phyloP scores from a whole-genome alignment of 257 asterid genomes.

The Gentiana straminea region DNA sequence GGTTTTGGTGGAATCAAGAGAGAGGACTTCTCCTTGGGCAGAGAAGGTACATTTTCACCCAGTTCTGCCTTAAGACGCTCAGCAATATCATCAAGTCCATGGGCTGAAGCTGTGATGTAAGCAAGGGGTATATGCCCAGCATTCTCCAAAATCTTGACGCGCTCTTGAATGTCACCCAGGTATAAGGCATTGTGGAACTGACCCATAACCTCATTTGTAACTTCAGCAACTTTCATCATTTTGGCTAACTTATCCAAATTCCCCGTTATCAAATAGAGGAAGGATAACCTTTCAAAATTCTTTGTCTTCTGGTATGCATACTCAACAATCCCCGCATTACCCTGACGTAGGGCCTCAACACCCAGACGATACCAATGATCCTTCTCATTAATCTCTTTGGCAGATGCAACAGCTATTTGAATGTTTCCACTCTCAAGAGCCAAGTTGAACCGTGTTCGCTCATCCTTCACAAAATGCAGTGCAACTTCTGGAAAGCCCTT shows the following conservation, averaged over 20 bases:
- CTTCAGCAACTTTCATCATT: constrained; percentile 88
- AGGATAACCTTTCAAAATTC: constrained; percentile 84
- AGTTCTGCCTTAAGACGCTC: constrained; percentile 46
- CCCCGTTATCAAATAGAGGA: constrained; percentile 78
- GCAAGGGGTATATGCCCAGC: constrained; percentile 75
- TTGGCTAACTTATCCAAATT: constrained; percentile 71
- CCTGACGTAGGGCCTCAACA: constrained; percentile 90
- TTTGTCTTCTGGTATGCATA: constrained; percentile 89
- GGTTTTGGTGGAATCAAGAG: constrained; percentile 63
- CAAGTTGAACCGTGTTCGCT: constrained; percentile 64
- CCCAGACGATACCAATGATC: constrained; percentile 91
- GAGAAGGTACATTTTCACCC: constrained; percentile 48
- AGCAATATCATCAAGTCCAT: constrained; percentile 50
- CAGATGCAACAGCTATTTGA: constrained; percentile 65
- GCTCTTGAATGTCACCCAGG: constrained; percentile 68
- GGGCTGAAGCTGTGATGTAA: constrained; percentile 47
- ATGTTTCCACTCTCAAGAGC: constrained; percentile 89
- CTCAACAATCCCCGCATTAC: constrained; percentile 86
- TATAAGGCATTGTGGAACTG: constrained; percentile 72
- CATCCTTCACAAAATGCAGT: constrained; percentile 87
- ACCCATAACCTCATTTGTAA: constrained; percentile 64
- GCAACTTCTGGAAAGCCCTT: constrained; percentile 91
- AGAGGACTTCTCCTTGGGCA: constrained; percentile 44
- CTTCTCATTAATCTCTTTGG: constrained; percentile 74
- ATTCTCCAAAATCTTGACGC: constrained; percentile 59